phyloP scores from a whole-genome alignment of 495 filamentous ascomycete genomes.

The Pyrenopolyporus hunteri region DNA sequence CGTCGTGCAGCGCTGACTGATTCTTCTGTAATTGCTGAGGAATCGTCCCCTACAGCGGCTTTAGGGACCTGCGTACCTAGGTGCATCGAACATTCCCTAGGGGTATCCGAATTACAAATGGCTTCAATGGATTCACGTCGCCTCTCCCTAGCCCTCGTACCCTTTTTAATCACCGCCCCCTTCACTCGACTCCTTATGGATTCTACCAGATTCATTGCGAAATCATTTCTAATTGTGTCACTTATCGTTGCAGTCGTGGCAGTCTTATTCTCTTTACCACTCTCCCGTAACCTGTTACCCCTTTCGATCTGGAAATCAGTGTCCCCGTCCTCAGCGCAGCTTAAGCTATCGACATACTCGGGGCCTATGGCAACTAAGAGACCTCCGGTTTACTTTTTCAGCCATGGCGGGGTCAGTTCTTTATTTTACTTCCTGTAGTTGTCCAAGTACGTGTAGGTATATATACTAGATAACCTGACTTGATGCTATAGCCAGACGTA shows the following conservation, averaged over 20 bases:
- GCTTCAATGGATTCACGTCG: background rate
- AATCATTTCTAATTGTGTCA: constrained; percentile 24
- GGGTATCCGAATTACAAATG: constrained; percentile 19
- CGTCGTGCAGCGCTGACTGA: constrained; percentile 35
- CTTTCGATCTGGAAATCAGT: constrained; percentile 25
- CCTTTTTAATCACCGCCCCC: background rate
- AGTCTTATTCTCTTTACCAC: constrained; percentile 25
- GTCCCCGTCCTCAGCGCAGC: constrained; percentile 14
- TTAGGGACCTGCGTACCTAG: constrained; percentile 1
- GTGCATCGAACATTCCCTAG: constrained; percentile 7
- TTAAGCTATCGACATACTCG: constrained; percentile 8
- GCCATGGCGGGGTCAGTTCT: constrained; percentile 73
- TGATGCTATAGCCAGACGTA: constrained; percentile 63
- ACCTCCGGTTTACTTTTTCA: constrained; percentile 77
- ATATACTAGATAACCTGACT: background rate
- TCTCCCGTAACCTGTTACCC: constrained; percentile 20
- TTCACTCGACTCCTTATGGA: constrained; percentile 10
- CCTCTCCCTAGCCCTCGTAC: background rate
- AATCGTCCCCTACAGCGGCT: constrained; percentile 4
- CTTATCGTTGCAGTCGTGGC: constrained; percentile 38
- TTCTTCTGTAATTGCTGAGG: constrained; percentile 40
- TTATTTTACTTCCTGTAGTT: background rate
- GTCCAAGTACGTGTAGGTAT: no score
- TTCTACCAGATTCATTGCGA: constrained; percentile 7
- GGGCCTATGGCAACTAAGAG: constrained; percentile 39